phyloP scores from a whole-genome alignment of 345 rosid species.

The Citrus australasica region DNA sequence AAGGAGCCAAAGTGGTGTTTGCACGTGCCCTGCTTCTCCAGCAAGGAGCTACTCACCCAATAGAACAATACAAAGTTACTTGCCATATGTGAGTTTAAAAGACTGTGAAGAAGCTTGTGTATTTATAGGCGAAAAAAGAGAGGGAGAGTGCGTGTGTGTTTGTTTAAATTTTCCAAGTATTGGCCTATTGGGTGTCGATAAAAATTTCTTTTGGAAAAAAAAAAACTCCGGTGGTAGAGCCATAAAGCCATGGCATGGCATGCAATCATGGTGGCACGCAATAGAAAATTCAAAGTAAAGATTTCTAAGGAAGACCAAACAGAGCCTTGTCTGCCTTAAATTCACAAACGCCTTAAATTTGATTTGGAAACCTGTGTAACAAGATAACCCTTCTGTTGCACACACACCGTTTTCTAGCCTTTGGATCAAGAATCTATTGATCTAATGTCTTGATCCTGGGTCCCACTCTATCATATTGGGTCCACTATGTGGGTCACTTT shows the following conservation, averaged over 20 bases:
- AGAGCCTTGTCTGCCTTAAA: conserved; percentile 29
- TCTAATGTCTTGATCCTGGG: conserved; percentile 21
- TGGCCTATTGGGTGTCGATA: background rate
- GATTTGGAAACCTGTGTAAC: conserved; percentile 7
- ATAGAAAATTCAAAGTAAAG: conserved; percentile 28
- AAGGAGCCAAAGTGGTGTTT: conserved; percentile 10
- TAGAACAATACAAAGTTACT: background rate
- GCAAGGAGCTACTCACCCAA: conserved; percentile 58
- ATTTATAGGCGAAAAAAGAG: conserved; percentile 42
- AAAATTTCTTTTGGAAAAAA: background rate
- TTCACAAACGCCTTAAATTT: conserved; percentile 25
- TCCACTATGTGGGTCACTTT: background rate
- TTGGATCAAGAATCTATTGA: conserved; percentile 31
- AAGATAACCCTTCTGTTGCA: conserved; percentile 9
- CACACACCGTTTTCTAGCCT: conserved; percentile 1
- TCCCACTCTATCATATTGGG: conserved; percentile 13
- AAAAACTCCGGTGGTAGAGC: conserved; percentile 1
- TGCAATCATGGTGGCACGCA: conserved; percentile 42
- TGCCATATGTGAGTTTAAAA: background rate
- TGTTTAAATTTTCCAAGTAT: conserved; percentile 1
- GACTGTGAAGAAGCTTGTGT: conserved; percentile 1
- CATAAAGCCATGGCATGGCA: conserved; percentile 32
- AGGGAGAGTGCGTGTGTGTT: conserved; percentile 2
- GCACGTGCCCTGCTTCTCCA: conserved; percentile 99
- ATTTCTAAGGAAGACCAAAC: conserved; percentile 19